phyloP scores from a whole-genome alignment of 2,329 filamentous ascomycete genomes.

The Coniochaeta prunicola region DNA sequence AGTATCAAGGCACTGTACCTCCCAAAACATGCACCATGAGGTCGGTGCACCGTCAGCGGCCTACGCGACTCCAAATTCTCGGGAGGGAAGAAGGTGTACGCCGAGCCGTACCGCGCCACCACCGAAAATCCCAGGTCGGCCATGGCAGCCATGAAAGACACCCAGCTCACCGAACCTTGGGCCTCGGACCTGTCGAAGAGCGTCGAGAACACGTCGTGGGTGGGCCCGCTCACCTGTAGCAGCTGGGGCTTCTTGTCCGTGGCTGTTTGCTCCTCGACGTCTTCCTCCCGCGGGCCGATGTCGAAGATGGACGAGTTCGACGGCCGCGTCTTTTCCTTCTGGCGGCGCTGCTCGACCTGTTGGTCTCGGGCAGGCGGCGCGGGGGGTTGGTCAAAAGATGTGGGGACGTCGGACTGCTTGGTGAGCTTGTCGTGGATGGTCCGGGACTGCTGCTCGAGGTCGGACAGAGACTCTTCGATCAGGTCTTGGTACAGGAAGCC shows the following conservation, averaged over 20 bases:
- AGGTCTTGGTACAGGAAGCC: conserved; percentile 34
- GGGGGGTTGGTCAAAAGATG: not conserved
- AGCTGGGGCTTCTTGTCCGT: conserved; percentile 1
- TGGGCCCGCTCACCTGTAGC: conserved; percentile 29
- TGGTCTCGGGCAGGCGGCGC: conserved; percentile 1
- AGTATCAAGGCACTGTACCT: conserved; percentile 19
- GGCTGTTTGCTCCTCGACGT: not conserved
- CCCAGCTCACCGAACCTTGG: conserved; percentile 25
- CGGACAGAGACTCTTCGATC: conserved; percentile 26
- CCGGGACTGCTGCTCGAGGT: conserved; percentile 21
- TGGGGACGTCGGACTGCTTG: not conserved
- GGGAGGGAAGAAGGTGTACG: conserved; percentile 30
- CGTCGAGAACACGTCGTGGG: conserved; percentile 27
- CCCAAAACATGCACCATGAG: conserved; percentile 27
- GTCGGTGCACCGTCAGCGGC: conserved; percentile 28
- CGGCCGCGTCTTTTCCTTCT: conserved; percentile 38
- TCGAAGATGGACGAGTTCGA: conserved; percentile 25
- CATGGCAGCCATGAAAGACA: conserved; percentile 32
- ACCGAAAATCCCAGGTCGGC: conserved; percentile 32
- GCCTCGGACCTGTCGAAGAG: conserved; percentile 23
- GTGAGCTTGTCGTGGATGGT: conserved; percentile 13
- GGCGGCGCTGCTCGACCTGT: conserved; percentile 23
- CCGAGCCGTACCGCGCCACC: conserved; percentile 30
- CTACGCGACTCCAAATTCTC: conserved; percentile 15
- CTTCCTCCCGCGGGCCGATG: conserved; percentile 10